Evolutionary conservation across 2,329 filamentous ascomycete genomes (phyloP), one percentile per base, ranked within the genome.

Genomic region (Fonsecaea nubica): DNA sequence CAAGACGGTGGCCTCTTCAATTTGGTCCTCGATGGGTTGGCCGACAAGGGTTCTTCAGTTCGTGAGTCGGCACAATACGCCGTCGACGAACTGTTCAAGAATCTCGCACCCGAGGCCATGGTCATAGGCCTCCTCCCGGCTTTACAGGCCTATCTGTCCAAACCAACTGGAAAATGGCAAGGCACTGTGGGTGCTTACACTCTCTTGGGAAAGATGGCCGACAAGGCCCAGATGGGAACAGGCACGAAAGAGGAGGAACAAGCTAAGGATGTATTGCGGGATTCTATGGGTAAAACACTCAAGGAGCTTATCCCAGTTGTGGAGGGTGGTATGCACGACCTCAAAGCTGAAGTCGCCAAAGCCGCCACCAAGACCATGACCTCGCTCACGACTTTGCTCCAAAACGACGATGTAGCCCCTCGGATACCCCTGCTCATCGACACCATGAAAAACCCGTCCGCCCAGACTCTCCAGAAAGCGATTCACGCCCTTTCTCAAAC

Each of bases 401-500:
- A 93, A 76, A 99, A 99, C 84, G 95, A 99, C 82, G 95, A 99
- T 79, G 93, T 99, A 63, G 90, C 91, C 30, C 93, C 94, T 55
- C 88, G 93, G 75, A 93, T 99, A 75, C 93, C 94, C 6, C 88
- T 98, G 2, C 86, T 99, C 57, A 89, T 99, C 79, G 92, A 96
- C 77, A 92, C 92, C 57, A 97, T 99, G 90, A 92, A 97, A 78
- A 89, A 97, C 74, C 95, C 95, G 5, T 97, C 92, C 10, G 85
- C 91, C 13, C 89, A 96, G 79, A 92, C 90, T 33, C 86, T 96
- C 63, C 92, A 97, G 77, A 97, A 97, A 83, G 93, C 95, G 36
- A 98, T 99, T 71, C 95, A 97, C 76, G 95, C 93, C 54, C 85
- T 99, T 54, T 97, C 93, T 3, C 92, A 96, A 82, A 99, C 95